Evolutionary conservation across 768 basidiomycete species (phyloP).

Genomic region (Cytidiella melzeri): DNA sequence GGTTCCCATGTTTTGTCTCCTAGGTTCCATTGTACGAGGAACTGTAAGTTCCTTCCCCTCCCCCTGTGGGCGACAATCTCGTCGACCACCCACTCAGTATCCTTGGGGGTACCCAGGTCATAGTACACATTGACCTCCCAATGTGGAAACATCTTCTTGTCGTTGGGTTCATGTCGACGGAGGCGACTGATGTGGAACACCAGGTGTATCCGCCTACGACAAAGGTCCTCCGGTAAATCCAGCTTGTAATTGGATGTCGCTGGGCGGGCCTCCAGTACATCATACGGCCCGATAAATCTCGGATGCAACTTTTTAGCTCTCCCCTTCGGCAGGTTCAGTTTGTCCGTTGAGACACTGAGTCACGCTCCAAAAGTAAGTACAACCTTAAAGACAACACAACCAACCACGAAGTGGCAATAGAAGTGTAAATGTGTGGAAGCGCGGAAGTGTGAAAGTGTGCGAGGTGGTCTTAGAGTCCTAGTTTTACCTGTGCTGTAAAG

Average conservation of each 20-base stretch:
- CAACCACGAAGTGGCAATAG: too few species aligned
- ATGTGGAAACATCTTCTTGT: constrained; percentile 31
- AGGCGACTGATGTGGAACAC: constrained; percentile 32
- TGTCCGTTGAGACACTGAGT: constrained; percentile 21
- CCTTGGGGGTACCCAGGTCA: constrained; percentile 18
- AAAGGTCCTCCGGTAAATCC: constrained; percentile 26
- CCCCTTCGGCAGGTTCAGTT: constrained; percentile 30
- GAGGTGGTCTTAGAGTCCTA: too few species aligned
- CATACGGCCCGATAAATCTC: constrained; percentile 34
- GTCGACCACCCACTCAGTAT: constrained; percentile 34
- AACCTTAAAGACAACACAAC: too few species aligned
- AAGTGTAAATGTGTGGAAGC: too few species aligned
- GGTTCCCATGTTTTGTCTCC: too few species aligned
- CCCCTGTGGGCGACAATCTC: constrained; percentile 23
- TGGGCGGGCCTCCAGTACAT: constrained; percentile 17
- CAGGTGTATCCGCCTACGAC: constrained; percentile 23
- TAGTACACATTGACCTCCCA: too few species aligned
- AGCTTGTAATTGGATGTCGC: too few species aligned
- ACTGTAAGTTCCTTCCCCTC: not conserved
- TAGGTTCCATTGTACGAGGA: constrained; percentile 15
- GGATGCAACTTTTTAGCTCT: constrained; percentile 30
- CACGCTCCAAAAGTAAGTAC: constrained; percentile 27
- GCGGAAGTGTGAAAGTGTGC: too few species aligned
- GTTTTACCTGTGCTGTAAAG: too few species aligned
- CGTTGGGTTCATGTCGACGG: constrained; percentile 22